Conservation (phyloP, 2,329 filamentous ascomycete species). For the Arthroderma uncinatum region DNA sequence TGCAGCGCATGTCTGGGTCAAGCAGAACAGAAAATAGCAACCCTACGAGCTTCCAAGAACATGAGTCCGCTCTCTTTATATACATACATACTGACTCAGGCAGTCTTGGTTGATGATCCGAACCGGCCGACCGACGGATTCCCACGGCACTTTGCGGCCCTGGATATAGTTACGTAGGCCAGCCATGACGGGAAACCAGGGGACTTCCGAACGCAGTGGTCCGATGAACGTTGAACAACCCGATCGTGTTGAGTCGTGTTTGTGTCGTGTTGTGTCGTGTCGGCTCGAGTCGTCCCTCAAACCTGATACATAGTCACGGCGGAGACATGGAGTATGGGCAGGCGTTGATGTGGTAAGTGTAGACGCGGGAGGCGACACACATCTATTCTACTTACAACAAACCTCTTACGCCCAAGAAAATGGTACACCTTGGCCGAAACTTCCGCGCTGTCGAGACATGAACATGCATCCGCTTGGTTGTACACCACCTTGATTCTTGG, state of each 20-base stretch:
- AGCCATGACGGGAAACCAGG: not conserved
- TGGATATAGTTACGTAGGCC: not conserved
- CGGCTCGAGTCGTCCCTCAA: not conserved
- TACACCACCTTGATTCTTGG: not conserved
- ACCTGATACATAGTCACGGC: not conserved
- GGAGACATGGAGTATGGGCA: not conserved
- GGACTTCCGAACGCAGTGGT: not conserved
- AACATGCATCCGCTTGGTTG: not conserved
- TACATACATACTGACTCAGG: slow-evolving; percentile 1
- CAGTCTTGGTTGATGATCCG: slow-evolving; percentile 6
- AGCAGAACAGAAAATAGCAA: not conserved
- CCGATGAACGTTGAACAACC: too few species aligned
- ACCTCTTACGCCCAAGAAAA: not conserved
- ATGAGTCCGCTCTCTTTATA: not conserved
- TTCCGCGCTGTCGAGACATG: not conserved
- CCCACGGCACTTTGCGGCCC: not conserved
- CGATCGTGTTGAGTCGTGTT: not conserved
- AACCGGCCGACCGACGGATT: slow-evolving; percentile 6
- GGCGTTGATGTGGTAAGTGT: not conserved
- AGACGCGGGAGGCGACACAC: not conserved
- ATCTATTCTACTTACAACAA: not conserved
- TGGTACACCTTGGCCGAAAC: not conserved
- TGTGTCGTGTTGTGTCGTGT: not conserved
- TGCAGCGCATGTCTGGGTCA: not conserved
- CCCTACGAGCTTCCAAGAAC: slow-evolving; percentile 1